These are phyloP conservation scores for Cladosporium austrohemisphaericum DNA, from an alignment of 2,329 filamentous ascomycete species.

Conservation along the genomic window DNA sequence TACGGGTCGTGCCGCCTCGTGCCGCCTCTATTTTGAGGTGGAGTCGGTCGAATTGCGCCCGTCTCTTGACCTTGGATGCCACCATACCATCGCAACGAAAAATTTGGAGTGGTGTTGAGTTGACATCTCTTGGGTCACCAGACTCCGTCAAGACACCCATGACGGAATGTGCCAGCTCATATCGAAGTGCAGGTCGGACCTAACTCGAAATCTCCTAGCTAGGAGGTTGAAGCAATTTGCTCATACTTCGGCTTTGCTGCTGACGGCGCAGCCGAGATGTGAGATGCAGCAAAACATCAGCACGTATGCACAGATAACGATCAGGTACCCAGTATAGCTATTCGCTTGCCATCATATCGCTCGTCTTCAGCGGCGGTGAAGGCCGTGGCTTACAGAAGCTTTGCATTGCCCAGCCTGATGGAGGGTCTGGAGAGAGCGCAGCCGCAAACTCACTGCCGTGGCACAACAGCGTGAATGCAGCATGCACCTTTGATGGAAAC, in stretches of 20 bases:
- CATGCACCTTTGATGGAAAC: too few species aligned
- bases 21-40: conserved; percentile 7
- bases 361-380: not conserved
- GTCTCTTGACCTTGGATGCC: not conserved
- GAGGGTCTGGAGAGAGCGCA: not conserved
- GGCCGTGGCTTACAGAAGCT: not conserved
- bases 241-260: not conserved
- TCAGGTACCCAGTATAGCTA: too few species aligned
- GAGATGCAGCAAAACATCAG: too few species aligned
- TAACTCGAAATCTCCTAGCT: too few species aligned
- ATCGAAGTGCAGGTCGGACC: too few species aligned
- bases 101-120: not conserved
- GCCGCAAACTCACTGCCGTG: not conserved
- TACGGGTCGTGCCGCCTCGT: not conserved
- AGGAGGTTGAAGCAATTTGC: too few species aligned
- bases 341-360: not conserved
- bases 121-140: too few species aligned
- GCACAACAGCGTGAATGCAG: too few species aligned
- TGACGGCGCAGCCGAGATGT: not conserved
- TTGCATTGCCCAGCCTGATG: not conserved
- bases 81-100: not conserved
- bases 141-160: too few species aligned
- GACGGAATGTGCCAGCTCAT: too few species aligned
- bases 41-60: not conserved
- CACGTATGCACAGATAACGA: too few species aligned